phyloP scores from a whole-genome alignment of 371 early-diverging fungal species.

The Syncephalastrum contaminatum region DNA sequence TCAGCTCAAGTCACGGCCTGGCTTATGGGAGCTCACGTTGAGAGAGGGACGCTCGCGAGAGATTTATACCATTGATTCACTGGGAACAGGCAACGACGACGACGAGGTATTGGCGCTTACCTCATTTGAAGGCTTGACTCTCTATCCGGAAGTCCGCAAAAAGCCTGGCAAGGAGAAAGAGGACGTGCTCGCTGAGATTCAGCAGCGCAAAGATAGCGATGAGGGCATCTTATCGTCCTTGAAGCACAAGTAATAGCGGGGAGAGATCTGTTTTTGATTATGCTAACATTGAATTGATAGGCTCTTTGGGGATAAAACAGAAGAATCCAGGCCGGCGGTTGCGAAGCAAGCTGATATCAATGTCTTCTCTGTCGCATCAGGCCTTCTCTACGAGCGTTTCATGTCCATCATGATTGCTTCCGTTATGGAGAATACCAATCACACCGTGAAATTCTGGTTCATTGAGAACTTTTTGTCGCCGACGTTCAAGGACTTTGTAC shows the following conservation, averaged over 20 bases:
- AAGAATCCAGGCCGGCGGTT: conserved; percentile 10
- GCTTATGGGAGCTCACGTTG: conserved; percentile 78
- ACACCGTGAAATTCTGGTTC: conserved; percentile 95
- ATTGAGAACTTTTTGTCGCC: conserved; percentile 97
- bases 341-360: conserved; percentile 70
- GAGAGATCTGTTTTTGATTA: neutral
- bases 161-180: conserved; percentile 79
- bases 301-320: conserved; percentile 20
- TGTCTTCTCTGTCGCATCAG: conserved; percentile 96
- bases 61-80: conserved; percentile 71
- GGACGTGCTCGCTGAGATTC: conserved; percentile 62
- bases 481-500: conserved; percentile 89
- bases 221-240: conserved; percentile 54
- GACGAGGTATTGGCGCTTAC: conserved; percentile 54
- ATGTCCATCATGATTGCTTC: conserved; percentile 95
- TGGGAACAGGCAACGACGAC: conserved; percentile 51
- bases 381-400: conserved; percentile 95
- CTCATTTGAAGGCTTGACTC: conserved; percentile 80
- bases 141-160: conserved; percentile 77
- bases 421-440: conserved; percentile 84
- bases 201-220: conserved; percentile 8
- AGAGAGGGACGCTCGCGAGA: conserved; percentile 81
- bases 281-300: conserved; percentile 4
- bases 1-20: conserved; percentile 90
- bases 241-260: conserved; percentile 40